Conservation (phyloP, 2,329 filamentous ascomycete species). For the Colletotrichum orbiculare region DNA sequence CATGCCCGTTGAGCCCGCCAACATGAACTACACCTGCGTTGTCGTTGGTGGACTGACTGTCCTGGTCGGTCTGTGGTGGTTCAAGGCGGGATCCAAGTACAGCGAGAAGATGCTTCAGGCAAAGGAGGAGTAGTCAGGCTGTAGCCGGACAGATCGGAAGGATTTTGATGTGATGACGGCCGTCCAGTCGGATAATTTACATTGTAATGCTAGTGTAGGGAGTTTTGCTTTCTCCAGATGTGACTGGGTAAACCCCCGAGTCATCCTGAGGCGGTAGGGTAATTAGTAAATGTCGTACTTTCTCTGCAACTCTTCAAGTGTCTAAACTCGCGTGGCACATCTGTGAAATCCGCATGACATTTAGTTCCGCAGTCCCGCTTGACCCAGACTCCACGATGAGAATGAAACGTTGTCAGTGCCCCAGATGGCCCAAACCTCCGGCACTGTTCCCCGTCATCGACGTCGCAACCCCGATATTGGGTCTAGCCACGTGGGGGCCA, state of each 20-base stretch:
- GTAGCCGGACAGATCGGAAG: not conserved
- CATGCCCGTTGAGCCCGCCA: conserved; percentile 49
- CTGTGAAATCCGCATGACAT: no score
- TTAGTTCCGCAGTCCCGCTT: not conserved
- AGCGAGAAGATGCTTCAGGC: conserved; percentile 50
- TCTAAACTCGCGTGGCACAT: no score
- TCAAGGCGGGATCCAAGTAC: conserved; percentile 52
- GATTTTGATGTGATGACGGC: not conserved
- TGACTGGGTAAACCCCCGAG: no score
- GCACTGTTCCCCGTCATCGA: not conserved
- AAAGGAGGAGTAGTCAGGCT: conserved; percentile 41
- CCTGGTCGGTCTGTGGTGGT: conserved; percentile 54
- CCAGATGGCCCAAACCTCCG: conserved; percentile 1
- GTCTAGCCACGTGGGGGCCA: conserved; percentile 21
- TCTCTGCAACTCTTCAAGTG: no score
- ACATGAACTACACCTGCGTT: conserved; percentile 63
- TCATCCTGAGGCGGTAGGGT: no score
- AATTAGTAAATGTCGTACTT: no score
- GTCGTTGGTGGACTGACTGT: conserved; percentile 53
- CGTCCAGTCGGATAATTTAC: no score
- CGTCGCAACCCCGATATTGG: conserved; percentile 1
- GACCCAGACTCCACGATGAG: not conserved
- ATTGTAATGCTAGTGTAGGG: no score
- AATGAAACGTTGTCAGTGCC: not conserved
- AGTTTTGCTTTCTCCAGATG: no score